A percentile compares a stretch with the other conserved stretches of the same genome.
These are phyloP conservation scores for Trichoderma reesei DNA, from an alignment of 495 filamentous ascomycete genomes.

Conservation along the genomic window DNA sequence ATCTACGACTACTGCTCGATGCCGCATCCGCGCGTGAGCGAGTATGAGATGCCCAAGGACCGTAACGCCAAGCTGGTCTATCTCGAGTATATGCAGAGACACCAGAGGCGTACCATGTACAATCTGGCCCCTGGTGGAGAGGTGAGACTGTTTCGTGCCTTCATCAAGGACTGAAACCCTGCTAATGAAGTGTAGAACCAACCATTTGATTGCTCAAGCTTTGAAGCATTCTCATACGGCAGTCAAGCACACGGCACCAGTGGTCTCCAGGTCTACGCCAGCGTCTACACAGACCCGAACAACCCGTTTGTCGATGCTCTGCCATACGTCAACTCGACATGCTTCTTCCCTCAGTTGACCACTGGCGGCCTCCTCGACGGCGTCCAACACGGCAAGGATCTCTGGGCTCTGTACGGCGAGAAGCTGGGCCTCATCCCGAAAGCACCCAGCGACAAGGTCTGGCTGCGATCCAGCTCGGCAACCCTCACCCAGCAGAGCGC, in stretches of 20 bases:
- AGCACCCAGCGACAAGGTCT: background rate
- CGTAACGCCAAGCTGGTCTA: background rate
- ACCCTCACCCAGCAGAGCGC: background rate
- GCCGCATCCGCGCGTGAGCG: background rate
- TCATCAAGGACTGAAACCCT: background rate
- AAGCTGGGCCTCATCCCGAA: background rate
- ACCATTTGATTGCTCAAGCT: background rate
- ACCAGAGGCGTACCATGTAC: background rate
- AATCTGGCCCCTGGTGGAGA: conserved; percentile 1
- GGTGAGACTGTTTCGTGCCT: background rate
- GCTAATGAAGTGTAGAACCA: background rate
- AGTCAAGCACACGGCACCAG: background rate
- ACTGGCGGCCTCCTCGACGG: background rate
- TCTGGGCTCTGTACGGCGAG: background rate
- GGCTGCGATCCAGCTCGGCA: background rate
- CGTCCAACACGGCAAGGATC: background rate
- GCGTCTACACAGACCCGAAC: background rate
- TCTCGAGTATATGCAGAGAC: background rate
- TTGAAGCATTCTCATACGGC: background rate
- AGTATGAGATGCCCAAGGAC: background rate
- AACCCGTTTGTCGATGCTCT: background rate
- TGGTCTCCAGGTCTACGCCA: background rate
- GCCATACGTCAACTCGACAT: background rate
- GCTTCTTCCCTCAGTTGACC: background rate
- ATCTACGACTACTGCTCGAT: background rate